phyloP scores from a whole-genome alignment of 306 rosid genomes.

The Gastrolobium villosum region DNA sequence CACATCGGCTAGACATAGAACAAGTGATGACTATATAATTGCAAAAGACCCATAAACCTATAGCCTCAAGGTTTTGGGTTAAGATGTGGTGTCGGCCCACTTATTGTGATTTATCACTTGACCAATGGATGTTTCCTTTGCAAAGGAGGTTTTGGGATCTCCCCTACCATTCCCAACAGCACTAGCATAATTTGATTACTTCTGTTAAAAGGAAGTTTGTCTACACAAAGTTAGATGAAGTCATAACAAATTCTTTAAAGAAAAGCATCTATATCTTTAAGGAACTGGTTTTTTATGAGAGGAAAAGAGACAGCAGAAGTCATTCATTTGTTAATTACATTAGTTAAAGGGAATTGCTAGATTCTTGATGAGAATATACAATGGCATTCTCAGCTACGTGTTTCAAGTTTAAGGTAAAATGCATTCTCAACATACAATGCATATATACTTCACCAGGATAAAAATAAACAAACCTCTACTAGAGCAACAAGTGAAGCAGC shows the following conservation, averaged over 20 bases:
- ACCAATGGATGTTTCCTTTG: no score
- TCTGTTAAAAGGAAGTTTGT: background rate
- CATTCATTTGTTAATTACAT: background rate
- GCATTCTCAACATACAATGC: background rate
- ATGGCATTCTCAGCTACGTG: background rate
- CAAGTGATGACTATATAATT: no score
- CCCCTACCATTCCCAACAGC: no score
- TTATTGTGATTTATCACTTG: no score
- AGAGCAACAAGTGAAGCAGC: constrained; percentile 91
- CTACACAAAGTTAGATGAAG: background rate
- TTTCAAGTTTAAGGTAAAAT: background rate
- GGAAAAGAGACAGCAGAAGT: no score
- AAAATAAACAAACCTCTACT: constrained; percentile 73
- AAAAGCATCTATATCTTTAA: no score
- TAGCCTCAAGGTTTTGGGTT: no score
- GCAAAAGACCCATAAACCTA: no score
- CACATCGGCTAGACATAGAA: no score
- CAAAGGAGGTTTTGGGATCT: no score
- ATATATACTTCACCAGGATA: constrained; percentile 6
- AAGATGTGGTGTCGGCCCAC: no score
- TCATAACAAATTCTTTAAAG: background rate
- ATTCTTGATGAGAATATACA: background rate
- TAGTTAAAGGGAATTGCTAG: background rate
- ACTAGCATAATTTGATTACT: background rate
- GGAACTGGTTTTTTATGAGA: no score